These are phyloP conservation scores for Mrakiaceae sp. DNA, from an alignment of 1,284 basidiomycete genomes.

Conservation along the genomic window DNA sequence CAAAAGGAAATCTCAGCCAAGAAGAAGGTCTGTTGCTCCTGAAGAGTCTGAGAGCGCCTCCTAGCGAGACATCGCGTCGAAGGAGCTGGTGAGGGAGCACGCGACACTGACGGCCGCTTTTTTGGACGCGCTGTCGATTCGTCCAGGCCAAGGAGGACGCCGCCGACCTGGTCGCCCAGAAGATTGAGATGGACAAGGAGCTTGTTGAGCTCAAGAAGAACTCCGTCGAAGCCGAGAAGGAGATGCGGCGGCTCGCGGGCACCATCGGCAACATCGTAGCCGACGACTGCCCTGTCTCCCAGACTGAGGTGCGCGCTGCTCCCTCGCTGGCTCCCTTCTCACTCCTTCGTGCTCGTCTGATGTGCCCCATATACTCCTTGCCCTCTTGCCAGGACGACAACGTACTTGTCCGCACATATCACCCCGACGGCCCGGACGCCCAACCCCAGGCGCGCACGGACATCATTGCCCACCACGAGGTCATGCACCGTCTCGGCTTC, in stretches of 20 bases:
- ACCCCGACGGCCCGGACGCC: slow-evolving; percentile 64
- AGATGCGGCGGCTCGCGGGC: slow-evolving; percentile 60
- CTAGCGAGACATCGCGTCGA: no score
- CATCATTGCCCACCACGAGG: slow-evolving; percentile 93
- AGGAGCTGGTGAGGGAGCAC: no score
- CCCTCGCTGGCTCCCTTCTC: not conserved
- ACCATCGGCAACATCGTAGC: slow-evolving; percentile 90
- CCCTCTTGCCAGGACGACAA: slow-evolving; percentile 67
- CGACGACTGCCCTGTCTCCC: slow-evolving; percentile 69
- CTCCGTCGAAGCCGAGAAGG: slow-evolving; percentile 60
- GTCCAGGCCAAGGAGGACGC: slow-evolving; percentile 76
- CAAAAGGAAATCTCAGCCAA: slow-evolving; percentile 90
- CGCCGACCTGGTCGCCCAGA: slow-evolving; percentile 68
- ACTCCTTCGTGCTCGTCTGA: not conserved
- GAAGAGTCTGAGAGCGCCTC: not conserved
- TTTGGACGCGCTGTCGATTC: not conserved
- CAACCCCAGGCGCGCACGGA: slow-evolving; percentile 33
- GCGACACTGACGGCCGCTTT: no score
- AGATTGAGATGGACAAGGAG: slow-evolving; percentile 66
- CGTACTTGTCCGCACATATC: slow-evolving; percentile 65
- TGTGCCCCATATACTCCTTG: not conserved
- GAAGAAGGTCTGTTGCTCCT: slow-evolving; percentile 56
- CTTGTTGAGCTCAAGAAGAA: slow-evolving; percentile 66
- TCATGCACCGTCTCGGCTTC: slow-evolving; percentile 81
- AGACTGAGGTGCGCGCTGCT: slow-evolving; percentile 59